Evolutionary conservation across 2,329 filamentous ascomycete genomes (phyloP).

Genomic region (Fusarium tuaranense): DNA sequence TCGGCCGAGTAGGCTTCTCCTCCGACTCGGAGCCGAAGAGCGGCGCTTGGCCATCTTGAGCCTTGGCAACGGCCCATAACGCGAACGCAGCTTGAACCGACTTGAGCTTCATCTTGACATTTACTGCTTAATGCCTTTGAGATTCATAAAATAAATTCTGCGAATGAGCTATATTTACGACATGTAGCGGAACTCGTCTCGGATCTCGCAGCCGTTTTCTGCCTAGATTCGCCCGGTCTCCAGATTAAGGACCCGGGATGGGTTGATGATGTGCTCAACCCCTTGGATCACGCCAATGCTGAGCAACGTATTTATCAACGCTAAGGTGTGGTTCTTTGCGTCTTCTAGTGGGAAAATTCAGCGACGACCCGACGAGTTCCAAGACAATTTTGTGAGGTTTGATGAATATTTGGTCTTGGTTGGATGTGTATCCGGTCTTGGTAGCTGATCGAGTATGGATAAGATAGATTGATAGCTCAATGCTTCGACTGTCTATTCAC

Average conservation of each 20-base stretch:
- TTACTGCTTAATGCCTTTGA: neutral
- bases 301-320: neutral
- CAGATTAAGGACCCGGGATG: neutral
- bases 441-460: neutral
- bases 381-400: neutral
- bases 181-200: neutral
- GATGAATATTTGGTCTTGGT: neutral
- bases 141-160: neutral
- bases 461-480: neutral
- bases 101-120: neutral
- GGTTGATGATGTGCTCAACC: constrained; percentile 18
- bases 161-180: neutral
- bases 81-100: neutral
- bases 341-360: neutral
- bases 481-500: neutral
- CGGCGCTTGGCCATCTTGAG: constrained; percentile 5
- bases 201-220: constrained; percentile 8
- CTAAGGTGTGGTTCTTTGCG: neutral
- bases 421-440: neutral
- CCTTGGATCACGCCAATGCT: constrained; percentile 12
- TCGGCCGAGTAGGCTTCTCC: constrained; percentile 50
- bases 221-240: neutral
- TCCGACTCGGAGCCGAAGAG: neutral
- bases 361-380: neutral
- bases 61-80: neutral